Base-by-base conservation (phyloP, 306 rosid genomes). In the Hippophae rhamnoides region DNA sequence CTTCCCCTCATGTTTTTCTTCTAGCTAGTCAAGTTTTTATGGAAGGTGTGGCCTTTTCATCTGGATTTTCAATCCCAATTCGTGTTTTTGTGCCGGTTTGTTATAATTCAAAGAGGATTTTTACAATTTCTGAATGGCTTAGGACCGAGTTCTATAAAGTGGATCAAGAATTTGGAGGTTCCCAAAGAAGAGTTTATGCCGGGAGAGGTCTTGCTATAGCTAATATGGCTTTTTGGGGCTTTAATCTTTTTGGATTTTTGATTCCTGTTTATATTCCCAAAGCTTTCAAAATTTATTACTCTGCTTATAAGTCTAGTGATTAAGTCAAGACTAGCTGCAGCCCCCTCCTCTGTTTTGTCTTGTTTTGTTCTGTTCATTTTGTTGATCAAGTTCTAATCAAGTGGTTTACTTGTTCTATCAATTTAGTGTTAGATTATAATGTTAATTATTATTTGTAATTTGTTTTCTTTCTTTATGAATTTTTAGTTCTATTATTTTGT, bases 201-300 rank as follows among this genome's bases (percentile, higher is more conserved):
- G 99, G 97, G 13, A 80, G 85, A 71, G 85, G 41, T 10, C 97
- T 93, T 64, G 95, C 97, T 1, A 70, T 88, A 13, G 95, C 85
- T 9, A 93, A 88, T 6, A 78, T 93, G 97, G 86, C 69, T 0
- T 84, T 92, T 41, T 92, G 99, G 99, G 69, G 84, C 74, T 93
- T 78, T 73, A 93, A 93, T 77, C 81, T 93, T 38, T 88, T 93
- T 74, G 97, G 95, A 2, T 88, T 93, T 71, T 70, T 93, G 41
- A 65, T 93, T 69, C 99, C 97, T 55, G 77, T 93, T 62, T 93
- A 88, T 86, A 82, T 93, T 63, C 99, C 99, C 0, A 88, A 53
- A 58, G 97, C 86, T 70, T 88, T 93, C 45, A 84, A 80, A 75
- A 49, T 57, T 45, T 88, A 92, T 68, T 85, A 82, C 73, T 75